A percentile compares a stretch with the other conserved stretches of the same genome.
These are phyloP conservation scores for Aspergillus indologenus DNA, from an alignment of 495 filamentous ascomycete genomes.

Conservation along the genomic window DNA sequence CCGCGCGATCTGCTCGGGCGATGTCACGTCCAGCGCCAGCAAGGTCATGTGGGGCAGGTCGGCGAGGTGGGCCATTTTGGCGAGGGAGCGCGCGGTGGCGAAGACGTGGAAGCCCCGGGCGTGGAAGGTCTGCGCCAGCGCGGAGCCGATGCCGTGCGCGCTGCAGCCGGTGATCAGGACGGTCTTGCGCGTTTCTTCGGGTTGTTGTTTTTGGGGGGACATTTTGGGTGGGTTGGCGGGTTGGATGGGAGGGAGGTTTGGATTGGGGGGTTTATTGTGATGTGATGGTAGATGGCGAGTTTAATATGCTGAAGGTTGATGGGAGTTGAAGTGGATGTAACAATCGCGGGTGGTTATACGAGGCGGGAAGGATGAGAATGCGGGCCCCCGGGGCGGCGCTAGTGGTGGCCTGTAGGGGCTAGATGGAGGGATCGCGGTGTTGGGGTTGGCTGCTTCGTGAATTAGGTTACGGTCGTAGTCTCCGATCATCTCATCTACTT, in stretches of 20 bases:
- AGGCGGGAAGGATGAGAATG: no score
- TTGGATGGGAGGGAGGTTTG: background rate
- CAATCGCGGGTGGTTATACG: no score
- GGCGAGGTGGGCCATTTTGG: conserved; percentile 28
- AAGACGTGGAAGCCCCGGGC: conserved; percentile 30
- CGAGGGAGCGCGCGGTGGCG: conserved; percentile 34
- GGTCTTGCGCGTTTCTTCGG: conserved; percentile 22
- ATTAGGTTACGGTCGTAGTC: no score
- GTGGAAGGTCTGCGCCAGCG: conserved; percentile 40
- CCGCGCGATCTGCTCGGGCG: conserved; percentile 12
- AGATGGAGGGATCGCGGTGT: no score
- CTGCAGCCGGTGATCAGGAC: conserved; percentile 52
- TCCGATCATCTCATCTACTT: no score
- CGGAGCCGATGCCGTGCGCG: conserved; percentile 42
- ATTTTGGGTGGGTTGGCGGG: background rate
- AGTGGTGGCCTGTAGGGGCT: no score
- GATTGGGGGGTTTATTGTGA: no score
- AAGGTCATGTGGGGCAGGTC: conserved; percentile 12
- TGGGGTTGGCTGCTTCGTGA: no score
- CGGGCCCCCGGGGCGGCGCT: no score
- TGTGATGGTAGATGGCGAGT: no score
- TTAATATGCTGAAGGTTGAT: no score
- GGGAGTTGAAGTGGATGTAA: no score
- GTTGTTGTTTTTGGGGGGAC: background rate
- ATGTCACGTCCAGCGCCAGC: conserved; percentile 23